phyloP scores from a whole-genome alignment of 1,139 yeast species.

The Scheffersomyces insectosa region DNA sequence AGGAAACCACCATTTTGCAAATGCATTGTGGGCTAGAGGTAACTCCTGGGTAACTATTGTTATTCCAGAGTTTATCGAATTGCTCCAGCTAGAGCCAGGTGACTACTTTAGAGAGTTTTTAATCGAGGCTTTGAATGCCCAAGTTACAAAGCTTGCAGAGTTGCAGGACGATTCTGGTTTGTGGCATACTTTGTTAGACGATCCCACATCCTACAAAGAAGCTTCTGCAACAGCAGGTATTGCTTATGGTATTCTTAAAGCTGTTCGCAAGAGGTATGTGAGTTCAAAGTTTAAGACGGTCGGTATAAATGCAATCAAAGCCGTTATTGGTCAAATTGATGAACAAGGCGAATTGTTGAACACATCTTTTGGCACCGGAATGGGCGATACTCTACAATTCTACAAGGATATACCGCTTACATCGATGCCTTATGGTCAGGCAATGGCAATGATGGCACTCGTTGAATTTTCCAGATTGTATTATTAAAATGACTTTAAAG shows the following conservation, averaged over 20 bases:
- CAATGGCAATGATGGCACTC: conserved; percentile 36
- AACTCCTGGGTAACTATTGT: conserved; percentile 38
- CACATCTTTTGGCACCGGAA: conserved; percentile 36
- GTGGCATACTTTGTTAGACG: conserved; percentile 35
- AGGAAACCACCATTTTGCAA: conserved; percentile 30
- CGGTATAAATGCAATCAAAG: conserved; percentile 28
- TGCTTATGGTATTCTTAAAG: conserved; percentile 35
- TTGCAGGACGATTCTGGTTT: conserved; percentile 28
- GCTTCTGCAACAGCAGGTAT: conserved; percentile 37
- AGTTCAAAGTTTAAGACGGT: conserved; percentile 17
- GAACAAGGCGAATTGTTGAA: conserved; percentile 28
- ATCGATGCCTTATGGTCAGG: conserved; percentile 38
- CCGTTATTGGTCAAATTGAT: conserved; percentile 25
- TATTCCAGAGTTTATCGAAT: conserved; percentile 33
- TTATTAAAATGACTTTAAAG: not conserved
- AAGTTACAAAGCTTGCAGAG: conserved; percentile 22
- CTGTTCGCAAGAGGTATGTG: conserved; percentile 23
- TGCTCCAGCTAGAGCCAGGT: conserved; percentile 23
- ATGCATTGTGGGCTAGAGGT: conserved; percentile 39
- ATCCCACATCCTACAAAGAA: conserved; percentile 27
- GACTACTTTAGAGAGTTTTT: conserved; percentile 24
- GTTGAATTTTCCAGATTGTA: conserved; percentile 25
- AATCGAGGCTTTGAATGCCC: conserved; percentile 27
- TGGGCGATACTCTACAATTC: conserved; percentile 30
- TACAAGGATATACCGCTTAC: conserved; percentile 33